Evolutionary conservation across 805 yeast species (phyloP).

Genomic region (Starmerella stellata): DNA sequence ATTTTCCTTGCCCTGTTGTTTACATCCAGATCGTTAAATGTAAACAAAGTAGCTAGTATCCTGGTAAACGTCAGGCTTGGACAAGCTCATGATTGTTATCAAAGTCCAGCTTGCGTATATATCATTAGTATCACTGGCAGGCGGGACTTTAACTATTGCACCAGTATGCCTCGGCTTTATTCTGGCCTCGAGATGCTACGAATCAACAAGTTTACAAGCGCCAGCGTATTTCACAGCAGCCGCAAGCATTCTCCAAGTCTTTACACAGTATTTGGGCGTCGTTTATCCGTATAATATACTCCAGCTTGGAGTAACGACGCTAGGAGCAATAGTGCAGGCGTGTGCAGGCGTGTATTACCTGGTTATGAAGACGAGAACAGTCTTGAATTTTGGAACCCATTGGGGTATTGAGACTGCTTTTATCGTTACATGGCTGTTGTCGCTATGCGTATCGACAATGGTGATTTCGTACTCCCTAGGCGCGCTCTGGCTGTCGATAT

Average conservation of each 20-base stretch:
- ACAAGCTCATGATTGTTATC: constrained; percentile 13
- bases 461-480: constrained; percentile 9
- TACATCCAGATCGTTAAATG: not conserved
- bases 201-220: constrained; percentile 2
- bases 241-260: not conserved
- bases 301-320: not conserved
- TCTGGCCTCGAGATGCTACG: constrained; percentile 7
- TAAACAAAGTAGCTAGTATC: not conserved
- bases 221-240: constrained; percentile 11
- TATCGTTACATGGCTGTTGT: constrained; percentile 9
- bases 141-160: constrained; percentile 2
- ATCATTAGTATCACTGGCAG: constrained; percentile 14
- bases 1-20: constrained; percentile 6
- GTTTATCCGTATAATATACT: constrained; percentile 7
- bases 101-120: constrained; percentile 18
- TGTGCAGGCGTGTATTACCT: constrained; percentile 14
- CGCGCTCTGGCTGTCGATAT: constrained; percentile 4
- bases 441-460: constrained; percentile 2
- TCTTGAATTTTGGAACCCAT: not conserved
- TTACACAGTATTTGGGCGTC: constrained; percentile 2
- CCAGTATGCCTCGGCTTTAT: constrained; percentile 10
- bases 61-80: no score
- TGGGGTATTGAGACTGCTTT: constrained; percentile 1
- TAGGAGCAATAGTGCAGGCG: not conserved
- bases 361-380: not conserved